A percentile compares a stretch with the other conserved stretches of the same genome.
Conservation (phyloP, 441 rosid species). For the Breynia disticha region DNA sequence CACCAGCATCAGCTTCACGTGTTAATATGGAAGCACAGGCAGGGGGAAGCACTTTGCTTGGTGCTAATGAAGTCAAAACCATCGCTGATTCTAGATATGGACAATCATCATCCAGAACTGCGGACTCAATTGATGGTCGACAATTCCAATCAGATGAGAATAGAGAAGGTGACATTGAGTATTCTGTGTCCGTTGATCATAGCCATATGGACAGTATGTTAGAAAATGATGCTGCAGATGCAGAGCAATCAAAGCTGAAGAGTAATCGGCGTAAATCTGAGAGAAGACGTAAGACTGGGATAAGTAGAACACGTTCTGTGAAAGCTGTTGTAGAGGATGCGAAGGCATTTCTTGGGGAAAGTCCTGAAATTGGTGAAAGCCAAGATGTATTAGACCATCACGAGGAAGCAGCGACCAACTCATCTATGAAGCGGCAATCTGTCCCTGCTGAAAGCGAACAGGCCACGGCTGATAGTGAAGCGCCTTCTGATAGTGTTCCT, state of each 20-base stretch:
- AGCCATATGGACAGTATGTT: constrained; percentile 43
- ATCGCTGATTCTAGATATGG: constrained; percentile 23
- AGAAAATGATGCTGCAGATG: constrained; percentile 38
- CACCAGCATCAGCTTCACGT: constrained; percentile 13
- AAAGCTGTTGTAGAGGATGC: constrained; percentile 56
- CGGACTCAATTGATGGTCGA: constrained; percentile 21
- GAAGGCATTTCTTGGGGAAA: constrained; percentile 35
- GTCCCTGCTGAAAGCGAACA: constrained; percentile 40
- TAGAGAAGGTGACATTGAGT: constrained; percentile 24
- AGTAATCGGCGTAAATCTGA: constrained; percentile 32
- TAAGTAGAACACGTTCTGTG: constrained; percentile 36
- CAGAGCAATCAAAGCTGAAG: constrained; percentile 45
- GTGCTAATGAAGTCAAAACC: constrained; percentile 18
- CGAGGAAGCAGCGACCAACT: constrained; percentile 38
- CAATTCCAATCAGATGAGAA: constrained; percentile 24
- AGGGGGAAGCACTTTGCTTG: constrained; percentile 11
- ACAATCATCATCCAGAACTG: constrained; percentile 16
- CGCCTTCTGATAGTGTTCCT: constrained; percentile 49
- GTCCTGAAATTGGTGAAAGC: constrained; percentile 29
- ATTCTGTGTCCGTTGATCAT: constrained; percentile 37
- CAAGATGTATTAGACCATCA: constrained; percentile 24
- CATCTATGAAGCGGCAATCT: constrained; percentile 24
- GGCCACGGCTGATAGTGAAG: constrained; percentile 58
- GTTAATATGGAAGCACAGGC: constrained; percentile 17
- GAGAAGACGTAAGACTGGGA: constrained; percentile 40